These are phyloP conservation scores for Phytophthora citrophthora DNA, from an alignment of 352 stramenopile species.

Conservation along the genomic window DNA sequence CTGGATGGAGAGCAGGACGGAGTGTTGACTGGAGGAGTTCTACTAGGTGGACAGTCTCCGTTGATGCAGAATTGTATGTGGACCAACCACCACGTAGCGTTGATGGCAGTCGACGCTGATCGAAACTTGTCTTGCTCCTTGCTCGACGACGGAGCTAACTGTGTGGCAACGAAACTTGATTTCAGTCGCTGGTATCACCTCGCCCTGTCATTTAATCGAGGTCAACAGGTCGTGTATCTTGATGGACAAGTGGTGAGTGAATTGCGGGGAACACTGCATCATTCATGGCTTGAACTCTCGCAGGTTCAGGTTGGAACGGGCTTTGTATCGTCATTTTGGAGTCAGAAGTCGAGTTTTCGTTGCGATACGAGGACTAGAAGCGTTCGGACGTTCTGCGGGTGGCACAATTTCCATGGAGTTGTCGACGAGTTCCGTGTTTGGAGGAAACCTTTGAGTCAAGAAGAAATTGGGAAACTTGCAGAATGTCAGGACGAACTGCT, in stretches of 20 bases:
- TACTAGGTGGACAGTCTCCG: slow-evolving; percentile 14
- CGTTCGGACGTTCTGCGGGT: slow-evolving; percentile 16
- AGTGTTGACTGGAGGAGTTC: slow-evolving; percentile 10
- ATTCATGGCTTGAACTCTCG: slow-evolving; percentile 11
- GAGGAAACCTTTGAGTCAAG: not conserved
- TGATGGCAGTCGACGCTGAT: slow-evolving; percentile 14
- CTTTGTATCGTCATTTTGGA: slow-evolving; percentile 20
- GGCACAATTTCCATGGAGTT: slow-evolving; percentile 17
- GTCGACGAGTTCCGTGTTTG: slow-evolving; percentile 13
- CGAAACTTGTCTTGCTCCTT: slow-evolving; percentile 19
- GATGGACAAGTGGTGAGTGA: slow-evolving; percentile 11
- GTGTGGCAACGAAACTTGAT: slow-evolving; percentile 5
- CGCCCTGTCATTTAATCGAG: slow-evolving; percentile 1
- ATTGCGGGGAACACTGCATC: not conserved
- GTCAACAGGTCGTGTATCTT: slow-evolving; percentile 6
- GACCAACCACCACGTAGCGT: slow-evolving; percentile 19
- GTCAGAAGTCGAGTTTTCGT: slow-evolving; percentile 14
- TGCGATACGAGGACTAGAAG: slow-evolving; percentile 6
- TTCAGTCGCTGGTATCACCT: slow-evolving; percentile 21
- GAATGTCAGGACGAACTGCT: not conserved
- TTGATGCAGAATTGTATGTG: slow-evolving; percentile 17
- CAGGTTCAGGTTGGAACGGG: slow-evolving; percentile 18
- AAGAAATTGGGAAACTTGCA: slow-evolving; percentile 6
- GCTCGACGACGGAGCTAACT: slow-evolving; percentile 8
- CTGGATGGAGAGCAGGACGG: slow-evolving; percentile 17